Base-by-base conservation (phyloP, 225 moss, liverwort and hornwort species). In the Neckera pumila region DNA sequence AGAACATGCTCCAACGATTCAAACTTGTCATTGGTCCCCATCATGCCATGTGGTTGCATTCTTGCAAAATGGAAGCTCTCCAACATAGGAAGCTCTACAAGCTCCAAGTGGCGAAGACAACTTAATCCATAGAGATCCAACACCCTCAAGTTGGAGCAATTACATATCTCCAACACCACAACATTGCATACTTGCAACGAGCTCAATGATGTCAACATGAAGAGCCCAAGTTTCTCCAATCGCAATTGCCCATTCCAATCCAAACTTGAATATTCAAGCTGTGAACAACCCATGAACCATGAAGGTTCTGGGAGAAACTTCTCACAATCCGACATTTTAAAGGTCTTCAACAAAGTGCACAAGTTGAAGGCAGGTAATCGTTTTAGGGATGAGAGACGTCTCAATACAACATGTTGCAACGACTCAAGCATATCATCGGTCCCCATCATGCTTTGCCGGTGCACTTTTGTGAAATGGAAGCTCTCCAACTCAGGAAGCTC, bases 11-110 rank as follows among this genome's bases (percentile, higher is more conserved):
- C 38, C 0, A 88, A 6, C 0, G 78, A 84, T 4, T 88, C 84
- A 38, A 59, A 18, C 2, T 0, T 33, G 2, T 23, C 38, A 47
- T 15, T 22, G 8, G 30, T 2, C 2, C 5, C 12, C 9, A 3
- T 11, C 0, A 0, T 26, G 3, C 1, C 34, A 5, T 66, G 1
- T 36, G 9, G 6, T 0, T 40, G 34, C 19, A 11, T 2, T 10
- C 56, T 6, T n/a, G 3, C 14, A 40, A 70, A 70, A 14, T 40
- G 14, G 23, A 40, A 14, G 14, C 70, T 69, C 23, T 69, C 69
- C 0, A 69, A 1, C 2, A 23, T 0, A 38, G 0, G 1, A 40
- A 69, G 38, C 4, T 7, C 0, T 40, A 1, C 4, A 1, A 69
- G 21, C 22, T 67, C 38, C 22, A 67, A 67, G 22, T 67, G 38